Evolutionary conservation across 148 eudicot genomes (phyloP), one percentile per base, ranked within the genome.

Genomic region (Spergularia bocconei): DNA sequence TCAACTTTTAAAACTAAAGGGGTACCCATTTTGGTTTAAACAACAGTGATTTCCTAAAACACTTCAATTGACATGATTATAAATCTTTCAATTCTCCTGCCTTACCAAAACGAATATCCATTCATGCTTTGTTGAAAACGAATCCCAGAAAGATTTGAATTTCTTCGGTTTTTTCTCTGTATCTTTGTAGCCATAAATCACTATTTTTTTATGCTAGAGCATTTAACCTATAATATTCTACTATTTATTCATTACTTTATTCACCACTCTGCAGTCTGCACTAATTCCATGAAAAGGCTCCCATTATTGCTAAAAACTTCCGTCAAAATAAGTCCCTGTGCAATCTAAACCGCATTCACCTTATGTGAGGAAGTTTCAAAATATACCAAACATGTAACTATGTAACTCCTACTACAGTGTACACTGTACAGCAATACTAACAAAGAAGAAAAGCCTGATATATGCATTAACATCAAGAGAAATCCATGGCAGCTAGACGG

Each of bases 401-500:
- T 67, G 23, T 9, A 67, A 67, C 33, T 67, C 70, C 33, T 47
- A 47, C n/a, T 3, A 19, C n/a, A 11, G 29, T 50, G 13, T 19
- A 50, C 10, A 11, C 53, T 68, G 13, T 10, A 50, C 29, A 68
- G 21, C 17, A 68, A 50, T 47, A 51, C 36, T 29, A 14, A 68
- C 13, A 25, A 51, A 51, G 48, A 51, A 68, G 9, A 68, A 50
- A 8, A 48, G 0, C 48, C 13, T 20, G 16, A 19, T 25, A 56
- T 14, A 55, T 56, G 29, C 52, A 25, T 23, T 47, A 60, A 33
- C 58, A 21, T 69, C 39, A 51, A 47, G 67, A 41, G 5, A 51
- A 20, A 52, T 51, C 15, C 65, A 57, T 19, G 71, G 2, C 55
- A 75, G 52, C 15, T 69, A 69, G 60, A 69, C 16, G 72, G 60